Evolutionary conservation across 225 moss, liverwort and hornwort genomes (phyloP).

Genomic region (Rhytidiadelphus loreus): DNA sequence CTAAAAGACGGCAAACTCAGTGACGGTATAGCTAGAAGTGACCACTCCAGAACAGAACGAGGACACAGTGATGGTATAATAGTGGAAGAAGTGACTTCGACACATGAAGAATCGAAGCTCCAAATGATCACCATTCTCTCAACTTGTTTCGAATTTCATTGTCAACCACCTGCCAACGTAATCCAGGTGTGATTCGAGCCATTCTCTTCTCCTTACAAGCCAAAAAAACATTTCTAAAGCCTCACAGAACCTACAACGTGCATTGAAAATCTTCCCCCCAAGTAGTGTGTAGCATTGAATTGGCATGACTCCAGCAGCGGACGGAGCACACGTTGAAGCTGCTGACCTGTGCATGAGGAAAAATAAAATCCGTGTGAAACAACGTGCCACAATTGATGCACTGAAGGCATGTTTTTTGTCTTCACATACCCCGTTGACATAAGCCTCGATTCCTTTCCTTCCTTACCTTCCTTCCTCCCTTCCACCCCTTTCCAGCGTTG

Average conservation of each 20-base stretch:
- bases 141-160: not conserved
- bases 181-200: not conserved
- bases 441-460: not conserved
- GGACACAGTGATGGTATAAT: not conserved
- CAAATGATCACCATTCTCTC: not conserved
- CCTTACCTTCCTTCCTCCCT: not conserved
- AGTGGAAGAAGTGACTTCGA: not conserved
- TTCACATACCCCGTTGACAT: not conserved
- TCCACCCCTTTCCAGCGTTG: not conserved
- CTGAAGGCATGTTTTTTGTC: not conserved
- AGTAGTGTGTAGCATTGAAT: not conserved
- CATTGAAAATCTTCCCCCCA: not conserved
- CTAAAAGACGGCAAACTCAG: not conserved
- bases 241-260: not conserved
- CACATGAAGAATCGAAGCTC: not conserved
- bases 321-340: not conserved
- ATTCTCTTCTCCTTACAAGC: not conserved
- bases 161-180: not conserved
- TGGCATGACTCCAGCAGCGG: not conserved
- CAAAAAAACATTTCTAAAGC: too few relatives aligned
- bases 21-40: not conserved
- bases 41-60: not conserved
- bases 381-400: not conserved
- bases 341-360: not conserved
- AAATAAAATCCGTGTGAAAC: not conserved